These are phyloP conservation scores for Botrytis tulipae DNA, from an alignment of 2,329 filamentous ascomycete species.

Conservation along the genomic window DNA sequence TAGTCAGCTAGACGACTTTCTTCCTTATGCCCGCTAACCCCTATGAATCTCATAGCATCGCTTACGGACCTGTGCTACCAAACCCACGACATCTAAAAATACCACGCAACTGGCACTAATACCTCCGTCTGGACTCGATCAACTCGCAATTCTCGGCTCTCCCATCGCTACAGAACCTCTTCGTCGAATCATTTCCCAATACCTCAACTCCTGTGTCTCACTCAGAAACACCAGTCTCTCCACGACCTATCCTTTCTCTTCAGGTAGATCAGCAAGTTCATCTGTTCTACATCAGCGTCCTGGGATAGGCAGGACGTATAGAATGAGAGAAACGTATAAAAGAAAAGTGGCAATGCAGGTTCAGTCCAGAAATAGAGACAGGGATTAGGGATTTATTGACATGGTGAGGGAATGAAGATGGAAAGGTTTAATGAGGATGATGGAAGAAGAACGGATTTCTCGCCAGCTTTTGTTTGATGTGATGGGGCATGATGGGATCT, in stretches of 20 bases:
- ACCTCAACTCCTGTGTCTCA: background rate
- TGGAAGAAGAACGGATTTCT: constrained; percentile 6
- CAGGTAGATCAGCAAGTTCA: background rate
- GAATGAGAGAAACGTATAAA: background rate
- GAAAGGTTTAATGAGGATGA: background rate
- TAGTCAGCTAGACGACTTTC: background rate
- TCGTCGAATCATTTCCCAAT: no score
- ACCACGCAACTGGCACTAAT: background rate
- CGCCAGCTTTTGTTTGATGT: background rate
- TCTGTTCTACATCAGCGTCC: background rate
- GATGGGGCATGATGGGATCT: background rate
- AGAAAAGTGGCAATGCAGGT: background rate
- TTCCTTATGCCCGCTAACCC: background rate
- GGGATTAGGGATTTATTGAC: background rate
- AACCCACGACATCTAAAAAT: background rate
- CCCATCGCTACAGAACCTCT: background rate
- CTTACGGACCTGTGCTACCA: background rate
- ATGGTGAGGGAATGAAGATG: background rate
- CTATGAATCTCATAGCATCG: background rate
- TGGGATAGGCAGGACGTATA: background rate
- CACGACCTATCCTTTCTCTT: background rate
- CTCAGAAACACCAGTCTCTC: background rate
- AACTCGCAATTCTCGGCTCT: background rate
- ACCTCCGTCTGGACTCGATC: background rate
- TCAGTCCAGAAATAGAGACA: background rate